A percentile compares a stretch with the other conserved stretches of the same genome.
phyloP scores from a whole-genome alignment of 306 rosid species.

The Lathyrus tuberosus region DNA sequence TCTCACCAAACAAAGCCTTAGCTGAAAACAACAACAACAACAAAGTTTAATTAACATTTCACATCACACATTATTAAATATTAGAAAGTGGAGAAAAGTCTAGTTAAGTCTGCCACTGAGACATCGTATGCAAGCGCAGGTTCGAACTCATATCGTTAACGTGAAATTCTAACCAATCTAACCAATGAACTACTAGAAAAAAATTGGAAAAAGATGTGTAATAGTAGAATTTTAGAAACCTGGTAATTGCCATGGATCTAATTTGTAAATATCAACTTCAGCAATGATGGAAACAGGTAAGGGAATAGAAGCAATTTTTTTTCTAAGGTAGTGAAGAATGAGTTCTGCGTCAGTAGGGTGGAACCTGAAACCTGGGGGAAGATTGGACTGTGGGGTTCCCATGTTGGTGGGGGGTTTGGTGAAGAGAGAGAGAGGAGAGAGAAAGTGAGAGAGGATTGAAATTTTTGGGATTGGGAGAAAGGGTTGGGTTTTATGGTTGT shows the following conservation, averaged over 20 bases:
- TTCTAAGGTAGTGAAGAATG: constrained; percentile 56
- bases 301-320: constrained; percentile 53
- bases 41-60: neutral
- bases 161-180: too few relatives aligned
- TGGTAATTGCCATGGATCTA: constrained; percentile 64
- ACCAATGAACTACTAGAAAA: too few relatives aligned
- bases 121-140: too few relatives aligned
- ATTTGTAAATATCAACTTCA: constrained; percentile 62
- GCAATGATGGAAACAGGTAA: constrained; percentile 63
- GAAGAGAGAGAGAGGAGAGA: neutral
- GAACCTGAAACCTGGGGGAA: constrained; percentile 64
- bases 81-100: too few relatives aligned
- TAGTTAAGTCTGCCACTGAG: too few relatives aligned
- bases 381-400: constrained; percentile 47
- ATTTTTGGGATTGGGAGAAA: constrained; percentile 46
- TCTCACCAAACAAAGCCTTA: constrained; percentile 65
- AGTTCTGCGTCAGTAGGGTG: constrained; percentile 67
- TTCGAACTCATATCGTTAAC: too few relatives aligned
- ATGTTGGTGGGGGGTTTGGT: constrained; percentile 32
- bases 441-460: constrained; percentile 42
- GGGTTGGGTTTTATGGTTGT: constrained; percentile 51
- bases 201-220: too few relatives aligned
- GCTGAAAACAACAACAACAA: constrained; percentile 36
- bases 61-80: constrained; percentile 13
- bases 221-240: constrained; percentile 26